phyloP scores from a whole-genome alignment of 2,329 filamentous ascomycete genomes.

The Incumbomyces delicatus region DNA sequence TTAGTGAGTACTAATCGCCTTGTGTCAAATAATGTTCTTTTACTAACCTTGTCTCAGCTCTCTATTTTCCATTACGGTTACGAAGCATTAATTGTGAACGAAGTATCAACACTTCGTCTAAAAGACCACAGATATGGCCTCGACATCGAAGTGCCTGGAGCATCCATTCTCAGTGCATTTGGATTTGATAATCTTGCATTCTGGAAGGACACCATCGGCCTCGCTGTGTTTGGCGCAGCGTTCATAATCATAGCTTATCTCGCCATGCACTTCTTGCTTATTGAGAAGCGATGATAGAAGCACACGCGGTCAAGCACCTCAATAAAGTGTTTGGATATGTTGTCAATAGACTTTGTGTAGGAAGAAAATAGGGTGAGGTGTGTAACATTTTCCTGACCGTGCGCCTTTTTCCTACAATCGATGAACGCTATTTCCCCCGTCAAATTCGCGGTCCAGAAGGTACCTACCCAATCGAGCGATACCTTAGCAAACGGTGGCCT shows the following conservation, averaged over 20 bases:
- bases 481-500: too few species aligned
- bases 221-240: slow-evolving; percentile 69
- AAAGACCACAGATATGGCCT: slow-evolving; percentile 92
- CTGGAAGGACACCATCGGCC: slow-evolving; percentile 72
- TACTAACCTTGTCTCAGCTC: slow-evolving; percentile 41
- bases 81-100: slow-evolving; percentile 92
- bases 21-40: slow-evolving; percentile 14
- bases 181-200: slow-evolving; percentile 82
- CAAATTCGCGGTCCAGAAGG: too few species aligned
- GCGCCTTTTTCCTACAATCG: too few species aligned
- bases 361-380: too few species aligned
- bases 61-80: slow-evolving; percentile 99
- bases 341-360: too few species aligned
- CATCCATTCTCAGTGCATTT: slow-evolving; percentile 87
- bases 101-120: slow-evolving; percentile 80
- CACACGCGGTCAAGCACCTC: too few species aligned
- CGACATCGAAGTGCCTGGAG: slow-evolving; percentile 90
- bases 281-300: slow-evolving; percentile 64
- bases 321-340: too few species aligned
- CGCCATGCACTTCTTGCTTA: slow-evolving; percentile 86
- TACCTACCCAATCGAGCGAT: too few species aligned
- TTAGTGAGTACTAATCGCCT: slow-evolving; percentile 42
- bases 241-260: slow-evolving; percentile 83
- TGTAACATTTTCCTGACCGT: too few species aligned
- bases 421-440: too few species aligned